Percentiles rank a stretch among this genome's conserved stretches.
Evolutionary conservation across 75 land plant species (phyloP).

Genomic region (Cupressus sempervirens): DNA sequence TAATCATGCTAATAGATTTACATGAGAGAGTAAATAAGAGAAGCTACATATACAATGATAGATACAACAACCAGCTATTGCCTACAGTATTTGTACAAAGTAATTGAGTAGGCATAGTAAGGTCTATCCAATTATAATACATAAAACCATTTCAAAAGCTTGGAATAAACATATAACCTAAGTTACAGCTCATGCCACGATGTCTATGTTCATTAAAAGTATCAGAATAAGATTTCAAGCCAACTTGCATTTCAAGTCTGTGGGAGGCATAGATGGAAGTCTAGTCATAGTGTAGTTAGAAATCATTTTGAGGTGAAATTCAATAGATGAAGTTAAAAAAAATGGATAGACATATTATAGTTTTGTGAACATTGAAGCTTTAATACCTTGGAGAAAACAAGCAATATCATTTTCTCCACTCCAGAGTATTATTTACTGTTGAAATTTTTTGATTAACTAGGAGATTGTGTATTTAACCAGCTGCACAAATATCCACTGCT

Average conservation of each 20-base stretch:
- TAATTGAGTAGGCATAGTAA: background rate
- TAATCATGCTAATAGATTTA: background rate
- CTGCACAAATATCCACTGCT: background rate
- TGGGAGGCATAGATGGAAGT: background rate
- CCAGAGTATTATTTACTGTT: background rate
- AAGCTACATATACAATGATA: background rate
- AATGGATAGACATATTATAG: background rate
- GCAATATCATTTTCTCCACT: background rate
- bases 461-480: background rate
- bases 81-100: background rate
- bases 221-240: background rate
- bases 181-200: background rate
- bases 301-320: background rate
- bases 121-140: background rate
- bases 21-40: background rate
- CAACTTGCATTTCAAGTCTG: background rate
- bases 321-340: background rate
- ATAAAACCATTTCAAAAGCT: background rate
- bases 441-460: background rate
- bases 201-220: background rate
- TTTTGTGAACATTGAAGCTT: background rate
- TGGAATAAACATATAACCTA: background rate
- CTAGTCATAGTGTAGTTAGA: background rate
- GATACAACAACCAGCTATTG: conserved; percentile 1
- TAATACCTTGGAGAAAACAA: background rate